A percentile compares a stretch with the other conserved stretches of the same genome.
Evolutionary conservation across 768 basidiomycete genomes (phyloP).

Genomic region (Cyathus striatus): DNA sequence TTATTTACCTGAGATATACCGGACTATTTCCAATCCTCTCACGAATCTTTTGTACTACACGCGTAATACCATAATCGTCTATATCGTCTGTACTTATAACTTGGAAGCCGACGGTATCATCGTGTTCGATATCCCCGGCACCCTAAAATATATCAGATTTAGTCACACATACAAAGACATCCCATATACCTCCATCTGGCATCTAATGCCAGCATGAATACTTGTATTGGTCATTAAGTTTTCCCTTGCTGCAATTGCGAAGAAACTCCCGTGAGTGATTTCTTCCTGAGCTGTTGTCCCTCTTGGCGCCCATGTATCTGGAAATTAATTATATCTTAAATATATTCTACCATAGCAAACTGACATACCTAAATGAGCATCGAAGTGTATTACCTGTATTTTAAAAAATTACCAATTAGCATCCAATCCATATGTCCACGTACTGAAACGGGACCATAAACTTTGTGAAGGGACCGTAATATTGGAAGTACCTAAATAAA

Average conservation of each 20-base stretch:
- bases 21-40: constrained; percentile 52
- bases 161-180: not conserved
- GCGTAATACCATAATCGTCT: constrained; percentile 53
- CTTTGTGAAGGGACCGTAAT: constrained; percentile 55
- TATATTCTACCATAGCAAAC: not conserved
- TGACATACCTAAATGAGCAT: constrained; percentile 39
- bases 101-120: constrained; percentile 55
- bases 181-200: constrained; percentile 33
- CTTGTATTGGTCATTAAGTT: constrained; percentile 56
- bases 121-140: constrained; percentile 43
- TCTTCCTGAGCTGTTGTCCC: constrained; percentile 38
- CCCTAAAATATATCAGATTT: constrained; percentile 28
- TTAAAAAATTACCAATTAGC: not conserved
- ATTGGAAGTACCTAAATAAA: constrained; percentile 56
- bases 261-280: constrained; percentile 67
- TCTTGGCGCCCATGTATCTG: constrained; percentile 43
- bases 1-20: constrained; percentile 49
- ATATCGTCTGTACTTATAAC: constrained; percentile 60
- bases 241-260: constrained; percentile 55
- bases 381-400: constrained; percentile 52
- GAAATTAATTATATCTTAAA: too few relatives aligned
- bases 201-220: constrained; percentile 69
- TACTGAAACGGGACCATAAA: constrained; percentile 60
- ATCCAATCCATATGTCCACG: not conserved
- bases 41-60: constrained; percentile 53